Conservation (phyloP, 2,329 filamentous ascomycete species). For the Sporothrix euskadiensis region DNA sequence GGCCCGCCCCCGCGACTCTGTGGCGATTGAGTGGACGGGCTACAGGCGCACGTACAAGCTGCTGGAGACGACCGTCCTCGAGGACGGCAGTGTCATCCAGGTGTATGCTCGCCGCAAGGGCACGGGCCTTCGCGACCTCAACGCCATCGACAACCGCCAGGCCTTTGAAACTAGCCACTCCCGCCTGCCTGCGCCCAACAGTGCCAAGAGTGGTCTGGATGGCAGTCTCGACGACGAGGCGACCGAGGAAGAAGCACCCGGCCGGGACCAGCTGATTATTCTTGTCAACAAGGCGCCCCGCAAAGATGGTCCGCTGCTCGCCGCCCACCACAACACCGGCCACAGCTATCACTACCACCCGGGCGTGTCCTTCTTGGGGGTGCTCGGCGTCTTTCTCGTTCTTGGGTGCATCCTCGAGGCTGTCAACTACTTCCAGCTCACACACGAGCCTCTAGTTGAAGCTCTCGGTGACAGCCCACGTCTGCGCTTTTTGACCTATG, state of each 20-base stretch:
- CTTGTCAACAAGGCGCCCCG: slow-evolving; percentile 14
- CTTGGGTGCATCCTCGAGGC: background rate
- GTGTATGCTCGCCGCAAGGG: slow-evolving; percentile 45
- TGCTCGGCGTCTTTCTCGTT: background rate
- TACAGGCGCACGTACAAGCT: slow-evolving; percentile 45
- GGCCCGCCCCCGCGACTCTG: slow-evolving; percentile 34
- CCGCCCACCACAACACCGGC: background rate
- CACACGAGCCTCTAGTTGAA: background rate
- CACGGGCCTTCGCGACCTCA: background rate
- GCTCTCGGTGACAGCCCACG: background rate
- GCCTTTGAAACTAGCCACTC: background rate
- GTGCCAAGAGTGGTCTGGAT: slow-evolving; percentile 20
- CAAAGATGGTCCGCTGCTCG: background rate
- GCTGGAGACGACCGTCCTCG: slow-evolving; percentile 43
- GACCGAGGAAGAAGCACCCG: slow-evolving; percentile 14
- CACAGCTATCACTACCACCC: background rate
- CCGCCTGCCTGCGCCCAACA: slow-evolving; percentile 17
- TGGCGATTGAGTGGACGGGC: slow-evolving; percentile 38
- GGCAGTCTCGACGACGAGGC: slow-evolving; percentile 2
- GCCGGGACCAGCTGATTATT: slow-evolving; percentile 25
- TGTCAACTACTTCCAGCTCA: background rate
- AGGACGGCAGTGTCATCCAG: slow-evolving; percentile 48
- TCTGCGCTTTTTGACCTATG: background rate
- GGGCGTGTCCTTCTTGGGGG: background rate
- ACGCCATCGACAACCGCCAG: slow-evolving; percentile 6